A percentile compares a stretch with the other conserved stretches of the same genome.
Conservation (phyloP, 164 flowering plant species). For the Chimonanthus praecox region DNA sequence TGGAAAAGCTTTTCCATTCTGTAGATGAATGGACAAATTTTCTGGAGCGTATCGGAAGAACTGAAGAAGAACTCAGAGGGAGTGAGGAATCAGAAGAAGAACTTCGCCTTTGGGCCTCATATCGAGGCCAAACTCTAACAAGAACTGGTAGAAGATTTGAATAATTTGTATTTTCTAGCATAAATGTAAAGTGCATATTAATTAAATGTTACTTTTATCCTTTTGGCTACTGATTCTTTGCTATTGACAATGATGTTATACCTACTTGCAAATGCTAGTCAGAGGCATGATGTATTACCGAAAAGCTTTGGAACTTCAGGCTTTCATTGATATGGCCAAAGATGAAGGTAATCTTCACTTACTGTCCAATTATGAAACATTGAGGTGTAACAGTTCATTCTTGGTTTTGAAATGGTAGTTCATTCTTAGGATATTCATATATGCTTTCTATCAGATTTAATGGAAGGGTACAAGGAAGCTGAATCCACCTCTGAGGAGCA, state of each 20-base stretch:
- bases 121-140: slow-evolving; percentile 91
- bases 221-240: not conserved
- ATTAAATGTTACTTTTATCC: not conserved
- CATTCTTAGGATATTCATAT: not conserved
- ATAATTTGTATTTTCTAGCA: not conserved
- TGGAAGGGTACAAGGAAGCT: slow-evolving; percentile 71
- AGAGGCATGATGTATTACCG: slow-evolving; percentile 99
- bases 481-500: slow-evolving; percentile 57
- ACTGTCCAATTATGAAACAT: not conserved
- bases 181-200: not conserved
- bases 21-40: slow-evolving; percentile 97
- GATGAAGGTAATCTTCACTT: slow-evolving; percentile 51
- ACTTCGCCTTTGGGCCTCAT: slow-evolving; percentile 95
- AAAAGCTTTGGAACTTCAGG: slow-evolving; percentile 94
- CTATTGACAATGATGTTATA: not conserved
- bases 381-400: no score
- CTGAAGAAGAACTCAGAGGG: slow-evolving; percentile 58
- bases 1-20: not conserved
- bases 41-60: slow-evolving; percentile 56
- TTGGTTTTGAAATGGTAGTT: no score
- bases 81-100: slow-evolving; percentile 56
- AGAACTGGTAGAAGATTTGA: slow-evolving; percentile 57
- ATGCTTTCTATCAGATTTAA: slow-evolving; percentile 34
- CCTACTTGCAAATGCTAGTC: slow-evolving; percentile 34
- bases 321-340: slow-evolving; percentile 96